Base-by-base conservation (phyloP, 768 basidiomycete genomes). In the Russula emetica region DNA sequence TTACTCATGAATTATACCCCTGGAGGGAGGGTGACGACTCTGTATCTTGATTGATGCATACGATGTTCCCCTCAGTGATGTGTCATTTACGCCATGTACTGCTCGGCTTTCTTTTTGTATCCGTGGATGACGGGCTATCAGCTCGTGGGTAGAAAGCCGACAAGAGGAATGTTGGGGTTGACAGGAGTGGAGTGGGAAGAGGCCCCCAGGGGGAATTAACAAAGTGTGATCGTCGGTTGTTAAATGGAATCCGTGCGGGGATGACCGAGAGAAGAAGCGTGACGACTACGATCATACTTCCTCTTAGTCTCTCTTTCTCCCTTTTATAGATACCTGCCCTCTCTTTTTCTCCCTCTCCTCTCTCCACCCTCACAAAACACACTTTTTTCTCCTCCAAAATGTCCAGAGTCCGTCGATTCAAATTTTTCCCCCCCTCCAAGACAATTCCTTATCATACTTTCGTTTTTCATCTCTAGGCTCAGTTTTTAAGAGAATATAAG, bases 401-500 rank as follows among this genome's bases (percentile, higher is more conserved):
- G 75, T 76, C 75, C 32, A 72, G 74, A 69, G 75, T 76, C 38
- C n/a, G 73, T 69, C 32, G 5, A 2, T n/a, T n/a, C n/a, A n/a
- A n/a, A n/a, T 44, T 22, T 44, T 24, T 45, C 62, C 4, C 60
- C 38, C 5, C 40, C 59, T 32, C n/a, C n/a, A n/a, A 42, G 52
- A 8, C 11, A 14, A 6, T 10, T n/a, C 34, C 30, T 56, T 22
- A 20, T 55, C 2, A 14, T 36, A 6, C 42, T 44, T n/a, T 14
- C n/a, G 0, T 30, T 34, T 16, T 32, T 1, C 2, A 14, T 13
- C n/a, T 61, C 14, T 64, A 92, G 88, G 89, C 91, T 67, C 88
- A 89, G 73, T 94, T 94, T 80, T 78, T 98, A 76, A 82, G 95
- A 71, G 96, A 98, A 75, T 98, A 98, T 80, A 98, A 98, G 81